A percentile compares a stretch with the other conserved stretches of the same genome.
Conservation (phyloP, 495 filamentous ascomycete species). For the Xylaria flabelliformis region DNA sequence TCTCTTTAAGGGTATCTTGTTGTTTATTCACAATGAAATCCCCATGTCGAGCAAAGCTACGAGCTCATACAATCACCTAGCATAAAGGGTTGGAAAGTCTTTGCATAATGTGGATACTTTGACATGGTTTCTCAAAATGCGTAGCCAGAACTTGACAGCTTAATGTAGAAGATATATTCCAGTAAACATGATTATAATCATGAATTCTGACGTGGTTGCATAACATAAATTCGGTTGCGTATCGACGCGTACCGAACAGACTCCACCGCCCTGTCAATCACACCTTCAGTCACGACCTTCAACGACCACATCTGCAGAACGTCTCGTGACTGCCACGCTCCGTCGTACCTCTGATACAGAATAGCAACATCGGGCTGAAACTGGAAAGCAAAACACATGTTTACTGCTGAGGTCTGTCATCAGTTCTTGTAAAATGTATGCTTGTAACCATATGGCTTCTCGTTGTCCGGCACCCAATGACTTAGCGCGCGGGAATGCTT, state of each 20-base stretch:
- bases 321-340: neutral
- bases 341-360: neutral
- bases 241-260: neutral
- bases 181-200: neutral
- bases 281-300: no score
- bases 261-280: neutral
- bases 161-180: neutral
- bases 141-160: neutral
- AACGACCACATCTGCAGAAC: neutral
- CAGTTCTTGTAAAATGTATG: neutral
- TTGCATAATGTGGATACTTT: neutral
- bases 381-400: neutral
- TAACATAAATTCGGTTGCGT: neutral
- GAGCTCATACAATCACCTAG: no score
- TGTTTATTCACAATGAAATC: neutral
- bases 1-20: neutral
- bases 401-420: no score
- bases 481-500: constrained; percentile 36
- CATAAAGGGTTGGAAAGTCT: neutral
- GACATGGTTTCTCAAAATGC: neutral
- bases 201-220: neutral
- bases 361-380: neutral
- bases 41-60: neutral
- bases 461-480: neutral
- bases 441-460: neutral